Base-by-base conservation (phyloP, 2,329 filamentous ascomycete genomes). In the Podosphaera xanthii region DNA sequence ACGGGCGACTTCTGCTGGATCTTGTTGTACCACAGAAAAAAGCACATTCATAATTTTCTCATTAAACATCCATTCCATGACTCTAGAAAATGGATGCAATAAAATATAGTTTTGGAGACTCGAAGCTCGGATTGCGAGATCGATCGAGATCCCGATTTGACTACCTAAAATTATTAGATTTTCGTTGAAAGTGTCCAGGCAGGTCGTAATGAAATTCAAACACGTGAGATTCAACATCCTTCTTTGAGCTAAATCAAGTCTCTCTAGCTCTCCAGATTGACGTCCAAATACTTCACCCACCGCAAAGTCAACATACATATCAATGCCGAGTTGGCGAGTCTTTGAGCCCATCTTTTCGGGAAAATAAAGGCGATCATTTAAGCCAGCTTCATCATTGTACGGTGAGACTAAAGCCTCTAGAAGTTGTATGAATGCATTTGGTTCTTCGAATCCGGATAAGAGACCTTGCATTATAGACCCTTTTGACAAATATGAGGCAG, bases 21-120 rank as follows among this genome's bases (percentile, higher is more conserved):
- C 81, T 68, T 94, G 84, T 64, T 91, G 86, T 36, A 92, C 80
- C 9, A 85, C 80, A 60, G 80, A 77, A 70, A 96, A 91, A 1
- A 98, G 72, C 12, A 84, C 80, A 63, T 79, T 80, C 66, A 94
- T 81, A 31, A 96, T 87, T 63, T 85, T 87, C 67, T 94, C 87
- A 68, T 94, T 96, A 71, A 94, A 95, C 71, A 98, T 80, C 89
- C 92, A 97, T 68, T 98, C 92, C 86, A 97, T 96, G 14, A 94
- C 84, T 61, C 94, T 82, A 2, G 87, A 83, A 67, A 97, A 98
- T 0, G 94, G 91, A 71, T 98, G 94, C 58, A 95, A 78, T 33
- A 82, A 81, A 60, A 92, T 82, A 68, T 98, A 99, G 4, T 79
- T 78, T 57, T 82, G 80, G 3, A 97, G 75, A 59, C 86, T 86